These are phyloP conservation scores for Wickerhamomyces queroliae DNA, from an alignment of 805 yeast genomes.

Conservation along the genomic window DNA sequence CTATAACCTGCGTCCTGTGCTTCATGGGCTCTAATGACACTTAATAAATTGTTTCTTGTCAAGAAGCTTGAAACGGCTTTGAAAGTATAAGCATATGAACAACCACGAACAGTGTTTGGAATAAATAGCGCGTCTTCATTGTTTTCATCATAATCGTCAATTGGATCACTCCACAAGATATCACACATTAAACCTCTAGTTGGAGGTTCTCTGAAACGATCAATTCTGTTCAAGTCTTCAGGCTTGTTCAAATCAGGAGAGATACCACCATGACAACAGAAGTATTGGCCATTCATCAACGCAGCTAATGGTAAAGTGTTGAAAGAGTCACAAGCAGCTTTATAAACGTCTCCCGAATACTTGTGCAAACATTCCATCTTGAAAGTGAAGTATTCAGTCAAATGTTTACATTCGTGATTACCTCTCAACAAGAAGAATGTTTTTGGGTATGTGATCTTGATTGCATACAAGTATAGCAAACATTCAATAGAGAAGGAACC, in stretches of 20 bases:
- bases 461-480: slow-evolving; percentile 65
- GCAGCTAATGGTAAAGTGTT: slow-evolving; percentile 90
- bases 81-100: slow-evolving; percentile 86
- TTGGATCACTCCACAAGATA: slow-evolving; percentile 92
- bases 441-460: slow-evolving; percentile 70
- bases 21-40: slow-evolving; percentile 93
- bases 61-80: slow-evolving; percentile 70
- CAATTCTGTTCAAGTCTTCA: slow-evolving; percentile 60
- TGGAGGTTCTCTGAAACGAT: slow-evolving; percentile 90
- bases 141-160: slow-evolving; percentile 78
- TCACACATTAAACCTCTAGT: slow-evolving; percentile 93
- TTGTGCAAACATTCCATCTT: slow-evolving; percentile 86
- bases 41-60: slow-evolving; percentile 68
- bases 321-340: slow-evolving; percentile 71
- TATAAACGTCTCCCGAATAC: slow-evolving; percentile 60
- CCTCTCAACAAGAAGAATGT: slow-evolving; percentile 84
- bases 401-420: slow-evolving; percentile 90
- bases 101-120: slow-evolving; percentile 78
- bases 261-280: slow-evolving; percentile 95
- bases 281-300: slow-evolving; percentile 86
- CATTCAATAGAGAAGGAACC: slow-evolving; percentile 89
- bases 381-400: slow-evolving; percentile 92
- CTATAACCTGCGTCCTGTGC: slow-evolving; percentile 97
- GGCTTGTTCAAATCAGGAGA: slow-evolving; percentile 76
- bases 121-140: slow-evolving; percentile 39